Percentiles rank a stretch among this genome's conserved stretches.
These are phyloP conservation scores for Backusella morwellensis DNA, from an alignment of 192 early-diverging fungal genomes.

Conservation along the genomic window DNA sequence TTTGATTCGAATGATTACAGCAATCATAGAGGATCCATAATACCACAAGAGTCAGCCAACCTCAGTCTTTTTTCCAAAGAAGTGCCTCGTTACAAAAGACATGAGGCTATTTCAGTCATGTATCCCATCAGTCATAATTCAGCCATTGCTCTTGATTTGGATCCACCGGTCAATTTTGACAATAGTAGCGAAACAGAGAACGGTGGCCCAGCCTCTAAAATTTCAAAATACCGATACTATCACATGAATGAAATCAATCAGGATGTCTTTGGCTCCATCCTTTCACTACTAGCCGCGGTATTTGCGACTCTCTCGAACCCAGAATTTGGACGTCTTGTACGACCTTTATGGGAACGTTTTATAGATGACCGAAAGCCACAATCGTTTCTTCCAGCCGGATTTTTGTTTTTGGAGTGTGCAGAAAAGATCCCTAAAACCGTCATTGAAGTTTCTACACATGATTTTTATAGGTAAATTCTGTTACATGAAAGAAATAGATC, in stretches of 20 bases:
- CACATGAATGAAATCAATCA: slow-evolving; percentile 40
- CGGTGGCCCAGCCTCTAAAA: neutral
- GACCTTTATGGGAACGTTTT: slow-evolving; percentile 49
- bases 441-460: slow-evolving; percentile 38
- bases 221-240: slow-evolving; percentile 30
- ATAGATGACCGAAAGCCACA: slow-evolving; percentile 43
- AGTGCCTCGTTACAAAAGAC: slow-evolving; percentile 14
- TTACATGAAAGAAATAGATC: neutral
- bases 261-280: slow-evolving; percentile 41
- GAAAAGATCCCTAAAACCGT: slow-evolving; percentile 47
- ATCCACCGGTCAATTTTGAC: neutral
- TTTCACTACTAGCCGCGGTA: slow-evolving; percentile 50
- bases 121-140: slow-evolving; percentile 12
- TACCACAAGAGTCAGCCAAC: neutral
- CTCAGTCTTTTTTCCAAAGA: neutral
- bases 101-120: neutral
- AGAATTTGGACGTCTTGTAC: slow-evolving; percentile 40
- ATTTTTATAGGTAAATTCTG: slow-evolving; percentile 46
- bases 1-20: neutral
- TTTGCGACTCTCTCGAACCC: slow-evolving; percentile 40
- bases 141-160: neutral
- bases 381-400: slow-evolving; percentile 42
- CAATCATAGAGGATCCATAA: neutral
- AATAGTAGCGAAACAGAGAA: neutral
- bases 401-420: slow-evolving; percentile 56